phyloP scores from a whole-genome alignment of 225 moss, liverwort and hornwort species.

The Sphagnum tenellum region DNA sequence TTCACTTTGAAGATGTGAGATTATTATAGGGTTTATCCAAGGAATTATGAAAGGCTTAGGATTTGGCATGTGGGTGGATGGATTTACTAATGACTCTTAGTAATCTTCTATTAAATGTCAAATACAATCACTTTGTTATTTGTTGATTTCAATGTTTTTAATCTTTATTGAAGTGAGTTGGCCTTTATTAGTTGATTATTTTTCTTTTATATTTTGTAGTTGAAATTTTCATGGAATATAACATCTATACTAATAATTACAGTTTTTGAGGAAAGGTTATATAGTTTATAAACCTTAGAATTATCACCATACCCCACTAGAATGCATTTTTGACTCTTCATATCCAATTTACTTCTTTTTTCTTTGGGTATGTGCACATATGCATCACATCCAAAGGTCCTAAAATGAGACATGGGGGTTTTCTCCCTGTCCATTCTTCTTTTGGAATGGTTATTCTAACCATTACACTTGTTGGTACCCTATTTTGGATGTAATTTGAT shows the following conservation, averaged over 20 bases:
- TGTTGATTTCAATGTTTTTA: too few species aligned
- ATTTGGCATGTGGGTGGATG: too few species aligned
- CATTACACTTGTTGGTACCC: too few species aligned
- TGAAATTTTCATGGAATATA: not conserved
- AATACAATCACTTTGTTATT: too few species aligned
- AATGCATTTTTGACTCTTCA: not conserved
- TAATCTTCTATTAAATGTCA: too few species aligned
- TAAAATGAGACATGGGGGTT: conserved; percentile 1
- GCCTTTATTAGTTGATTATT: not conserved
- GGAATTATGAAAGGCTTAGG: too few species aligned
- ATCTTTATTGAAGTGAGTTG: too few species aligned
- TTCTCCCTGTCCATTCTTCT: not conserved
- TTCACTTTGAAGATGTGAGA: too few species aligned
- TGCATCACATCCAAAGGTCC: conserved; percentile 1
- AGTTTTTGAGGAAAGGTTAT: not conserved
- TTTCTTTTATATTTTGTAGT: not conserved
- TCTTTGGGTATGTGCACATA: not conserved
- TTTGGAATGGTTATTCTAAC: not conserved
- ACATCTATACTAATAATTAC: not conserved
- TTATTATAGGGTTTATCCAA: too few species aligned
- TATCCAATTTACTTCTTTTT: not conserved
- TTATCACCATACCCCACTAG: conserved; percentile 1
- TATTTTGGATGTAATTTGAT: too few species aligned
- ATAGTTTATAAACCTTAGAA: not conserved
- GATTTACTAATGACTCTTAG: too few species aligned